These are phyloP conservation scores for Nakazawaea ishiwadae DNA, from an alignment of 805 yeast genomes.

Conservation along the genomic window DNA sequence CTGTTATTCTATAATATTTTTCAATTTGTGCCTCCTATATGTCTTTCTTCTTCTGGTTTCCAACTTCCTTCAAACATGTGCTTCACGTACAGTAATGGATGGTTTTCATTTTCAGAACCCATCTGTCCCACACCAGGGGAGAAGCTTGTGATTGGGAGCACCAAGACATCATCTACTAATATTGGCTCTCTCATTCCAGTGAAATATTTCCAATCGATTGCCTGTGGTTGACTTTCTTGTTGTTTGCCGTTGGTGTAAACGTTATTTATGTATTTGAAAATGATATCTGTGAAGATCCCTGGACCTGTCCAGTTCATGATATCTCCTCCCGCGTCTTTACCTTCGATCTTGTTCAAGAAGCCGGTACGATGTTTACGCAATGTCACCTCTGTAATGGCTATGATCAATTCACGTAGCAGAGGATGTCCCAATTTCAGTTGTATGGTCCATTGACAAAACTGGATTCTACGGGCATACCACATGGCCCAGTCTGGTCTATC, in stretches of 20 bases:
- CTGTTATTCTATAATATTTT: too few species aligned
- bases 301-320: conserved; percentile 97
- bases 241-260: conserved; percentile 32
- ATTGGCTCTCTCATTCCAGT: conserved; percentile 53
- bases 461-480: conserved; percentile 91
- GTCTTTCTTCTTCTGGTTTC: conserved; percentile 35
- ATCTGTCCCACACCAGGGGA: conserved; percentile 67
- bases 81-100: conserved; percentile 52
- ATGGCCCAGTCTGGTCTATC: conserved; percentile 91
- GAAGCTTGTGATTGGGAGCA: conserved; percentile 67
- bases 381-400: conserved; percentile 75
- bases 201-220: conserved; percentile 59
- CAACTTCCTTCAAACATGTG: conserved; percentile 66
- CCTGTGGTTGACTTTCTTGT: conserved; percentile 19
- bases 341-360: conserved; percentile 39
- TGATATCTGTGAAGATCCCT: conserved; percentile 85
- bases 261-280: conserved; percentile 76
- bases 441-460: conserved; percentile 96
- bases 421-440: conserved; percentile 92
- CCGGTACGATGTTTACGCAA: conserved; percentile 47
- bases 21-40: conserved; percentile 10
- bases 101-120: conserved; percentile 44
- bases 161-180: conserved; percentile 60
- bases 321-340: conserved; percentile 67
- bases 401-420: conserved; percentile 70